A percentile compares a stretch with the other conserved stretches of the same genome.
Conservation (phyloP, 2,329 filamentous ascomycete species). For the Leptographium flavum region DNA sequence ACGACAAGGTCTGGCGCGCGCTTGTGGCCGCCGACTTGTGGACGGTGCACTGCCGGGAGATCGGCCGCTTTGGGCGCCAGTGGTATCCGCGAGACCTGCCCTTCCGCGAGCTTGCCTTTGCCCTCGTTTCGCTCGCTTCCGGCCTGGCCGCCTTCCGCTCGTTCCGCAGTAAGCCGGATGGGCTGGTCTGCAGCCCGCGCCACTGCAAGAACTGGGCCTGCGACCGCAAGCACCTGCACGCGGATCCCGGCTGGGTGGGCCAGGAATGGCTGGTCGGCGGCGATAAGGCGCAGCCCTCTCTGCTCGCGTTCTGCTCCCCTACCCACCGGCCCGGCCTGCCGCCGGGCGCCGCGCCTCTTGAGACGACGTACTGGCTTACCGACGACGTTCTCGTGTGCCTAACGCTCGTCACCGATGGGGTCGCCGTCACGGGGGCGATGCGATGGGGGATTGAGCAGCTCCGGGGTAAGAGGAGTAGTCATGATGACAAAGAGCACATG, state of each 20-base stretch:
- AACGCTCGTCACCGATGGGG: not conserved
- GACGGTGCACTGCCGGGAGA: not conserved
- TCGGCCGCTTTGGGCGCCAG: not conserved
- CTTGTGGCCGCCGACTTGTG: not conserved
- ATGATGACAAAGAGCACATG: too few relatives aligned
- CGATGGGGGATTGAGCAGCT: not conserved
- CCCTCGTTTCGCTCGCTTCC: conserved; percentile 1
- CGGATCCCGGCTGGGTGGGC: too few relatives aligned
- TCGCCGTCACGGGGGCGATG: not conserved
- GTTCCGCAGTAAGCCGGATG: not conserved
- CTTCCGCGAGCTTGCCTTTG: conserved; percentile 3
- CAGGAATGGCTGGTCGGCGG: too few relatives aligned
- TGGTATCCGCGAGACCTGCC: not conserved
- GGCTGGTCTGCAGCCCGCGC: conserved; percentile 1
- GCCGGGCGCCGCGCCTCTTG: not conserved
- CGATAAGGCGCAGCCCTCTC: too few relatives aligned
- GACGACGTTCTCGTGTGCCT: not conserved
- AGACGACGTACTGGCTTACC: conserved; percentile 3
- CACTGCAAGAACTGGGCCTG: not conserved
- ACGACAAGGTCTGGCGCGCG: not conserved
- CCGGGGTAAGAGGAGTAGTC: not conserved
- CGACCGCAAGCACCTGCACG: too few relatives aligned
- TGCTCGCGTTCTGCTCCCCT: not conserved
- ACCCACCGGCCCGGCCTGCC: not conserved
- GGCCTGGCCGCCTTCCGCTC: not conserved